These are phyloP conservation scores for Globisporangium cystogenes DNA, from an alignment of 352 stramenopile genomes.

Conservation along the genomic window DNA sequence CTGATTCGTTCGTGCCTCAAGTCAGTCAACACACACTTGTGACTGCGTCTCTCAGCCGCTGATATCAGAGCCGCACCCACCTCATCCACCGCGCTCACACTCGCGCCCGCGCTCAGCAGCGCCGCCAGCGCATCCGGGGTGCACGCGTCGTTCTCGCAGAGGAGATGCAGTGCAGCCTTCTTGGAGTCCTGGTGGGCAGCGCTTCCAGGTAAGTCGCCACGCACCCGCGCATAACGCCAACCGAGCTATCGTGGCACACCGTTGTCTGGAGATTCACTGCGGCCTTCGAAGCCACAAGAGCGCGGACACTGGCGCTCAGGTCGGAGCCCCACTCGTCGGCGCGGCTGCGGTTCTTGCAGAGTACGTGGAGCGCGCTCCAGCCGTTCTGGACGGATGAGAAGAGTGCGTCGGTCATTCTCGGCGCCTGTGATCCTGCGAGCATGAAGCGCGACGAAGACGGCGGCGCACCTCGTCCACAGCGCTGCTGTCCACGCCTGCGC, in stretches of 20 bases:
- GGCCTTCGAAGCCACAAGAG: constrained; percentile 34
- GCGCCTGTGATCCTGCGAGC: too few species aligned
- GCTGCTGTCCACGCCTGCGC: constrained; percentile 33
- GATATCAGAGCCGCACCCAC: constrained; percentile 14
- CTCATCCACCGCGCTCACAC: constrained; percentile 42
- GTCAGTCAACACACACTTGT: neutral
- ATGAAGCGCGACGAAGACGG: too few species aligned
- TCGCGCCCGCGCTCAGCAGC: constrained; percentile 33
- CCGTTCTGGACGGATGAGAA: constrained; percentile 29
- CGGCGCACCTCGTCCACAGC: constrained; percentile 60
- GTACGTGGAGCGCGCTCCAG: constrained; percentile 56
- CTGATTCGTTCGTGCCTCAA: constrained; percentile 10
- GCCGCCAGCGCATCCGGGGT: constrained; percentile 23
- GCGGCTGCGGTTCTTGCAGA: constrained; percentile 60
- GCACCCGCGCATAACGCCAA: neutral
- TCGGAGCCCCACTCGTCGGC: constrained; percentile 19
- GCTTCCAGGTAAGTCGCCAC: neutral
- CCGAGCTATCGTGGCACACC: constrained; percentile 9
- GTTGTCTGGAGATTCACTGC: constrained; percentile 29
- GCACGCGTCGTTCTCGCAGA: constrained; percentile 68
- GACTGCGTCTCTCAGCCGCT: neutral
- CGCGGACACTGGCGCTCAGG: constrained; percentile 28
- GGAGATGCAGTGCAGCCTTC: constrained; percentile 60
- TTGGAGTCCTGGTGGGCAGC: constrained; percentile 31
- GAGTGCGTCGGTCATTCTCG: too few species aligned